Conservation (phyloP, 345 rosid species). For the Linum tenue region DNA sequence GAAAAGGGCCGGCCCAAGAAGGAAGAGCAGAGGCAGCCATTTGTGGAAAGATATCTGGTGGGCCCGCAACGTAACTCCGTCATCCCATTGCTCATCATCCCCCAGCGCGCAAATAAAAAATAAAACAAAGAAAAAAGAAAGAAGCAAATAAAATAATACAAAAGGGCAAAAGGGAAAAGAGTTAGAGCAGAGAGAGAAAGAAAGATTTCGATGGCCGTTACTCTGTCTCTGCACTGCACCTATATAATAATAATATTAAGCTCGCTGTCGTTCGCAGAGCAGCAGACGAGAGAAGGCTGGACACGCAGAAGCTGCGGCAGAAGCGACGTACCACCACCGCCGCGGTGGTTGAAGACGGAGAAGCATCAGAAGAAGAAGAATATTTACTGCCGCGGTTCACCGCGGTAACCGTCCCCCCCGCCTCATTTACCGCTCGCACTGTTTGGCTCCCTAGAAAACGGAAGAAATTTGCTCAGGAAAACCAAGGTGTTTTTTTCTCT, state of each 20-base stretch:
- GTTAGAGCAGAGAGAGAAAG: no score
- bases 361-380: background rate
- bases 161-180: no score
- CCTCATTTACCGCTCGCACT: background rate
- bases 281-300: background rate
- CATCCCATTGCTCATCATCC: no score
- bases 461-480: conserved; percentile 1
- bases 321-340: background rate
- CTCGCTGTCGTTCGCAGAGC: background rate
- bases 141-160: no score
- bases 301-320: background rate
- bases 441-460: conserved; percentile 14
- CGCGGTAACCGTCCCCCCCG: conserved; percentile 5
- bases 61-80: no score
- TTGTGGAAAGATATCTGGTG: no score
- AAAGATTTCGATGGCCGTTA: background rate
- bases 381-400: background rate
- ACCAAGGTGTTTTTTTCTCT: background rate
- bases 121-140: no score
- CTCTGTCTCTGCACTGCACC: background rate
- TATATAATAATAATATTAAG: no score
- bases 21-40: no score
- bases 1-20: no score
- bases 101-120: no score
- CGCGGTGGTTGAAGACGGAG: background rate